Evolutionary conservation across 225 moss, liverwort and hornwort species (phyloP).

Genomic region (Anthoceros angustus): DNA sequence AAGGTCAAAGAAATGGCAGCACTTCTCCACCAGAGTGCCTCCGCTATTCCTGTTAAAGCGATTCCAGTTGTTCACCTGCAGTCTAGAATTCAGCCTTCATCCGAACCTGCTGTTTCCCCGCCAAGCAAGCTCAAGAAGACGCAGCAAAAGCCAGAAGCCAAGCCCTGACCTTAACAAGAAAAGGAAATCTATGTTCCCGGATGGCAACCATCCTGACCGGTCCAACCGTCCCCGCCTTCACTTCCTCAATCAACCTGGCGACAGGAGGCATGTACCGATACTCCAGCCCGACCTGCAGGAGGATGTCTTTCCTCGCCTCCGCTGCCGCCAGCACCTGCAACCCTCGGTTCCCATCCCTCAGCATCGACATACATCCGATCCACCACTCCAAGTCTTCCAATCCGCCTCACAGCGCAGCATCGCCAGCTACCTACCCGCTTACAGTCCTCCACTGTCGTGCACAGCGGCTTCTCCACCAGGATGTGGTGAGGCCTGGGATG

Average conservation of each 20-base stretch:
- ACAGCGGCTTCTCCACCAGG: constrained; percentile 76
- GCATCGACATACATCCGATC: too few species aligned
- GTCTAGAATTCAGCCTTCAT: too few species aligned
- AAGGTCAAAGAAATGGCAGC: constrained; percentile 87
- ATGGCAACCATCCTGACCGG: constrained; percentile 62
- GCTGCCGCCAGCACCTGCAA: constrained; percentile 60
- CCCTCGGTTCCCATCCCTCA: background rate
- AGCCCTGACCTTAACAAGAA: constrained; percentile 42
- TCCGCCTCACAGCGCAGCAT: background rate
- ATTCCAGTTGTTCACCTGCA: constrained; percentile 72
- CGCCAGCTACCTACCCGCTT: constrained; percentile 25
- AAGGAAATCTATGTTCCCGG: constrained; percentile 77
- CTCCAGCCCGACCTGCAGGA: constrained; percentile 81
- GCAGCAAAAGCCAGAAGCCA: too few species aligned
- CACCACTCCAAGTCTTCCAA: too few species aligned
- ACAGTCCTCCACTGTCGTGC: constrained; percentile 62
- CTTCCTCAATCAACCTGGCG: constrained; percentile 39
- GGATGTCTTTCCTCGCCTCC: constrained; percentile 41
- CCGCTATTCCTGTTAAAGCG: constrained; percentile 72
- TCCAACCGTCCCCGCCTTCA: constrained; percentile 35
- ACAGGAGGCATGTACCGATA: constrained; percentile 76
- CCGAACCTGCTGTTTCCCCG: too few species aligned
- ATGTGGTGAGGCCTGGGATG: constrained; percentile 51
- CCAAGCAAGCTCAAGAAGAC: too few species aligned
- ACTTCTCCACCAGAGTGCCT: constrained; percentile 80